These are phyloP conservation scores for Cladosporium cucumerinum DNA, from an alignment of 2,329 filamentous ascomycete genomes.

Conservation along the genomic window DNA sequence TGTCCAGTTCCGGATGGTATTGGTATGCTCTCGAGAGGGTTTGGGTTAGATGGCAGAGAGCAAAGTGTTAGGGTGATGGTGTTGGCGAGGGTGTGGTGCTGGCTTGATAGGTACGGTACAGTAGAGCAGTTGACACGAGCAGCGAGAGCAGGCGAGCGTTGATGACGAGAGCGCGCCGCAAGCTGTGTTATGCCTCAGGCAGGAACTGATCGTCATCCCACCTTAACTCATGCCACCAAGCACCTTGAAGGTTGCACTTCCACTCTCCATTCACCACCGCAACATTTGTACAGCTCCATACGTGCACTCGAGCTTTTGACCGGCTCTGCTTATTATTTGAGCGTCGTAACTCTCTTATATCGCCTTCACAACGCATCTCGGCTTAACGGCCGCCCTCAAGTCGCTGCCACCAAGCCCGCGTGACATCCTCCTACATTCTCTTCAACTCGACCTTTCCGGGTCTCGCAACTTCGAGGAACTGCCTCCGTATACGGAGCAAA, in stretches of 20 bases:
- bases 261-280: neutral
- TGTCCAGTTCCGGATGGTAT: neutral
- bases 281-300: neutral
- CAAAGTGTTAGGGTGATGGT: constrained; percentile 12
- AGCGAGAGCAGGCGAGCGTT: constrained; percentile 1
- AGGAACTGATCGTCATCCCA: neutral
- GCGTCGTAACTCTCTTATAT: neutral
- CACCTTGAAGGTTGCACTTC: neutral
- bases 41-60: neutral
- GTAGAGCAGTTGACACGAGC: constrained; percentile 2
- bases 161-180: neutral
- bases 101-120: neutral
- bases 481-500: neutral
- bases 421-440: neutral
- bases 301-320: neutral
- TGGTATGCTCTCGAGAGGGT: neutral
- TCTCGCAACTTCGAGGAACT: neutral
- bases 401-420: neutral
- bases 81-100: constrained; percentile 8
- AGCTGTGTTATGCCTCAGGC: neutral
- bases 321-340: neutral
- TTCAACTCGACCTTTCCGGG: neutral
- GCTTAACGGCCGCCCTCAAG: neutral
- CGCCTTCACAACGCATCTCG: neutral
- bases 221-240: neutral